Percentiles rank a stretch among this genome's conserved stretches.
Evolutionary conservation across 2,329 filamentous ascomycete species (phyloP).

Genomic region (Epichloe sibirici): DNA sequence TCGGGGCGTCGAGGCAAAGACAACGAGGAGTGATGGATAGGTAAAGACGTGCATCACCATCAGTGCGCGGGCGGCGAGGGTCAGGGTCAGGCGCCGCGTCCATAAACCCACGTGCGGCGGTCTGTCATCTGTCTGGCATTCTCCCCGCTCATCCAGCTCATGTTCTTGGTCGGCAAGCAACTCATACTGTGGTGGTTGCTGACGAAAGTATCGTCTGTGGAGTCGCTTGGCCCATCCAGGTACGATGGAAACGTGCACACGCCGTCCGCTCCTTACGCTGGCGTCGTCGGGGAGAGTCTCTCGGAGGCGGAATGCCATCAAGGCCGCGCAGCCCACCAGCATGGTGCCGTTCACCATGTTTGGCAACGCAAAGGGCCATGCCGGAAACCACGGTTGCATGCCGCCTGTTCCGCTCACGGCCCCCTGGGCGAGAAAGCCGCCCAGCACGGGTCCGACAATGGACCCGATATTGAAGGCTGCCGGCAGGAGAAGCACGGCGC

Average conservation of each 20-base stretch:
- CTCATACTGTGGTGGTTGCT: constrained; percentile 8
- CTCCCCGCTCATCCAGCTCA: not conserved
- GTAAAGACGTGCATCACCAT: constrained; percentile 62
- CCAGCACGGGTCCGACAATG: constrained; percentile 57
- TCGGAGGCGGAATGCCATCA: constrained; percentile 38
- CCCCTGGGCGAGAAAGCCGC: constrained; percentile 57
- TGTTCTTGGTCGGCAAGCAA: not conserved
- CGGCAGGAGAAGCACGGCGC: constrained; percentile 61
- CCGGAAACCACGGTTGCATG: constrained; percentile 29
- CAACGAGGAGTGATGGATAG: constrained; percentile 64
- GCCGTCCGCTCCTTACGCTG: constrained; percentile 28
- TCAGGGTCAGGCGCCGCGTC: constrained; percentile 40
- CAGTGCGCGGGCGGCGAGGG: constrained; percentile 53
- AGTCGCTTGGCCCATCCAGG: constrained; percentile 2
- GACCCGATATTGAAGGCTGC: constrained; percentile 65
- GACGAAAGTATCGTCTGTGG: constrained; percentile 14
- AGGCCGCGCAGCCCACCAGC: constrained; percentile 28
- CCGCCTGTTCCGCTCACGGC: constrained; percentile 46
- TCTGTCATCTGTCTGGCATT: constrained; percentile 22
- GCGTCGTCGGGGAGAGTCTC: constrained; percentile 37
- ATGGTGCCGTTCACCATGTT: constrained; percentile 41
- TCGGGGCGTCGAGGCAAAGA: constrained; percentile 64
- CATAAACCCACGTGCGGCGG: constrained; percentile 41
- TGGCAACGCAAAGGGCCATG: constrained; percentile 41
- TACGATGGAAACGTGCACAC: constrained; percentile 13